Evolutionary conservation across 2,329 filamentous ascomycete species (phyloP), one percentile per base, ranked within the genome.

Genomic region (Phialemonium atrogriseum): DNA sequence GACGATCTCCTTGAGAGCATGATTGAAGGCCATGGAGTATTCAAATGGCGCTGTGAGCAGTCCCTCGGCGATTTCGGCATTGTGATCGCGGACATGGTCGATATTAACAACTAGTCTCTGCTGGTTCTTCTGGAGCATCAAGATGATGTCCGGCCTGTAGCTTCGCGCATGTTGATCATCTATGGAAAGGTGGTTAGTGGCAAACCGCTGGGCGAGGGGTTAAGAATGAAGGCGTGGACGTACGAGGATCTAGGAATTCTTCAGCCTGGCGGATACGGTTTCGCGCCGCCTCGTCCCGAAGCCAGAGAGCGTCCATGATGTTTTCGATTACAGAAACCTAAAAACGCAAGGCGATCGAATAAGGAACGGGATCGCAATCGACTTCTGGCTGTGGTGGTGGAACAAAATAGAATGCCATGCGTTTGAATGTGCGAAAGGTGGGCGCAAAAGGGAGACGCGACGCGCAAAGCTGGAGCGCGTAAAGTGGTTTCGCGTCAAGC

Each of bases 211-310:
- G 32, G 36, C 34, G 32, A 29, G 28, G 32, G 2, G 20, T 33
- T 34, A 20, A 25, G 21, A 12, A 11, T 23, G n/a, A 26, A 15
- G 26, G 21, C 27, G 16, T 26, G 27, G 26, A 48, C 80, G 50
- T 73, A 94, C 87, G 80, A 39, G 89, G 89, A 66, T 95, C 89
- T 25, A 96, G 76, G 52, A 96, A 95, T 56, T 95, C 88, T 48
- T 82, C 74, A n/a, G 86, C 87, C 42, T 82, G 77, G 48, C 86
- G 82, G 56, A 94, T 77, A 49, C 87, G 84, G 63, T 93, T 80
- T 47, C 77, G 74, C 48, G 81, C 78, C 44, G 81, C 85, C 59
- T 91, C 84, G 69, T 95, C 88, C 58, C 81, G 77, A 49, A 93
- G 74, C 63, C 82, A 77, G 45, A 76, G 65, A 38, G 68, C 72